Percentiles rank a stretch among this genome's conserved stretches.
Conservation (phyloP, 108 stramenopile species). For the Cyclotella atomus region DNA sequence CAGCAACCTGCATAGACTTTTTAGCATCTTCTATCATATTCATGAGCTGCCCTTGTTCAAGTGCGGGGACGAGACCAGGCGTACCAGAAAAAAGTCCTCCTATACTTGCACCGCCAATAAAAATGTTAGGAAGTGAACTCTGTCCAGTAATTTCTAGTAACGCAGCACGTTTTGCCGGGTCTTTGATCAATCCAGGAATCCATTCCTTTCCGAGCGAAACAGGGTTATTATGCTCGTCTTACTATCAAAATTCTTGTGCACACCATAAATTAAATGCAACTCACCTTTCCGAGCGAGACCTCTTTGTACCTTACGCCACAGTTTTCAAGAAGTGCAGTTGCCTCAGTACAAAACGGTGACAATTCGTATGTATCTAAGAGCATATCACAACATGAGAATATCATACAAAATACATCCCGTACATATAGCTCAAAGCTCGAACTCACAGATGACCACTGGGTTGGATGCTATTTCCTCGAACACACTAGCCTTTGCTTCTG, state of each 20-base stretch:
- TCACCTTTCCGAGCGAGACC: too few relatives aligned
- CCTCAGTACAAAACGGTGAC: slow-evolving; percentile 76
- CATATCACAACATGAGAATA: background rate
- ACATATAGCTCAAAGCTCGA: background rate
- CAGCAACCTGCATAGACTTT: slow-evolving; percentile 15
- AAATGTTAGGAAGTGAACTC: slow-evolving; percentile 70
- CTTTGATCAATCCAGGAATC: slow-evolving; percentile 66
- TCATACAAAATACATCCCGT: background rate
- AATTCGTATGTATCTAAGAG: slow-evolving; percentile 63
- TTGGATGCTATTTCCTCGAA: slow-evolving; percentile 39
- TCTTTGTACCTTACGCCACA: slow-evolving; percentile 55
- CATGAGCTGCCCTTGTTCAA: slow-evolving; percentile 52
- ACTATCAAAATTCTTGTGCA: too few relatives aligned
- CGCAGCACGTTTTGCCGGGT: slow-evolving; percentile 60
- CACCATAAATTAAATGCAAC: too few relatives aligned
- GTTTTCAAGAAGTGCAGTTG: slow-evolving; percentile 55
- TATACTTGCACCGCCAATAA: slow-evolving; percentile 63
- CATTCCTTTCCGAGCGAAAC: slow-evolving; percentile 73
- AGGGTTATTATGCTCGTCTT: too few relatives aligned
- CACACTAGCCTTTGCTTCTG: slow-evolving; percentile 57
- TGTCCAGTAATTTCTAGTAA: slow-evolving; percentile 73
- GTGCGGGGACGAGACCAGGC: slow-evolving; percentile 63
- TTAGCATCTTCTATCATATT: slow-evolving; percentile 31
- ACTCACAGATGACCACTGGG: slow-evolving; percentile 68
- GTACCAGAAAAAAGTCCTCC: slow-evolving; percentile 75